These are phyloP conservation scores for Chaetomium fimeti DNA, from an alignment of 495 filamentous ascomycete genomes.

Conservation along the genomic window DNA sequence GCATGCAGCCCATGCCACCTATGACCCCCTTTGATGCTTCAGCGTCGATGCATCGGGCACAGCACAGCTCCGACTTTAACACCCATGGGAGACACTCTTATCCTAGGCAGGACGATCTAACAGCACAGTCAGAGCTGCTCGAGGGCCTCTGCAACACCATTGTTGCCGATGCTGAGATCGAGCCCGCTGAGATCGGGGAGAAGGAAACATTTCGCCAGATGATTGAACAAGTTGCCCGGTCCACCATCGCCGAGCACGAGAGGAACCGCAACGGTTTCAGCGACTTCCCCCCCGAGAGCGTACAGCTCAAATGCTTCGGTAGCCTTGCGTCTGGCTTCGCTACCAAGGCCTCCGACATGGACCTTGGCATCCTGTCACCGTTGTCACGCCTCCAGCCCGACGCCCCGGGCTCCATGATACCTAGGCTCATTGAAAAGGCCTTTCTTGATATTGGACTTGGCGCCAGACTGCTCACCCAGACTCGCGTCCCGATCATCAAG, in stretches of 20 bases:
- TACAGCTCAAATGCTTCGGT: constrained; percentile 67
- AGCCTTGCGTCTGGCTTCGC: constrained; percentile 73
- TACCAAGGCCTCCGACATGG: constrained; percentile 71
- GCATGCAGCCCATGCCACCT: constrained; percentile 7
- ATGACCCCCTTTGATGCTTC: constrained; percentile 21
- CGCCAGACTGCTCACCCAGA: constrained; percentile 65
- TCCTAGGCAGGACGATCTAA: constrained; percentile 38
- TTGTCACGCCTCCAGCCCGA: constrained; percentile 50
- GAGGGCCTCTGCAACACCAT: constrained; percentile 44
- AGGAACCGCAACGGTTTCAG: constrained; percentile 31
- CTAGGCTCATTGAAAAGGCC: constrained; percentile 63
- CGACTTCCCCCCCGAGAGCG: constrained; percentile 48
- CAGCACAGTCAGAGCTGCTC: constrained; percentile 47
- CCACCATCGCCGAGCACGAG: constrained; percentile 54
- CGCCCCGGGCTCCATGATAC: constrained; percentile 54
- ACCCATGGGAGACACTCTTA: constrained; percentile 24
- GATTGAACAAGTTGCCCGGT: constrained; percentile 57
- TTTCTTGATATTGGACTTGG: constrained; percentile 69
- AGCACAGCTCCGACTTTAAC: constrained; percentile 19
- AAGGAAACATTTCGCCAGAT: constrained; percentile 61
- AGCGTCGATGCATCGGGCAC: constrained; percentile 21
- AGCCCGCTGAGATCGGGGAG: constrained; percentile 52
- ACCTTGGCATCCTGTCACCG: constrained; percentile 64
- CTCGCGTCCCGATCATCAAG: constrained; percentile 80
- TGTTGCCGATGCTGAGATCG: constrained; percentile 49